phyloP scores from a whole-genome alignment of 306 rosid genomes.

The Abrus precatorius region DNA sequence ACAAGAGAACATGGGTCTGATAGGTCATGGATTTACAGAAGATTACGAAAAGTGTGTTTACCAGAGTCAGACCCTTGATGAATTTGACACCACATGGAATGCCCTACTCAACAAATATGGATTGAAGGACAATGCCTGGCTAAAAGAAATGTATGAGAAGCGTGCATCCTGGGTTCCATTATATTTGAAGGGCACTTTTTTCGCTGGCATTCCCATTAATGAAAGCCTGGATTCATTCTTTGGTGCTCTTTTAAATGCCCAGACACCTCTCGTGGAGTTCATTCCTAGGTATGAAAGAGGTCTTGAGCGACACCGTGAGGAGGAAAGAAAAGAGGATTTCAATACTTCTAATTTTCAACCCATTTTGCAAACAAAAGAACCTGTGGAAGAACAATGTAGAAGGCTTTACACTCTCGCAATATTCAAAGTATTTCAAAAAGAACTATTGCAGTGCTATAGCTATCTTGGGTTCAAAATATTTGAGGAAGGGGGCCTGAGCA shows the following conservation, averaged over 20 bases:
- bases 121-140: constrained; percentile 78
- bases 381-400: constrained; percentile 88
- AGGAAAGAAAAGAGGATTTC: constrained; percentile 86
- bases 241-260: constrained; percentile 78
- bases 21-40: constrained; percentile 69
- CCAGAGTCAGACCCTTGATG: constrained; percentile 78
- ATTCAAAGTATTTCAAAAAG: constrained; percentile 91
- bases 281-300: constrained; percentile 84
- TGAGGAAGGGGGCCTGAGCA: constrained; percentile 71
- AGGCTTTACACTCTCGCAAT: constrained; percentile 81
- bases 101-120: constrained; percentile 75
- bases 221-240: constrained; percentile 80
- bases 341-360: constrained; percentile 78
- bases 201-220: constrained; percentile 84
- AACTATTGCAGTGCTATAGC: constrained; percentile 85
- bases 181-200: constrained; percentile 75
- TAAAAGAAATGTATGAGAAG: constrained; percentile 84
- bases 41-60: constrained; percentile 84
- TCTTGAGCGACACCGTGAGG: constrained; percentile 87
- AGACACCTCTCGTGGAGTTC: constrained; percentile 78
- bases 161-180: constrained; percentile 91
- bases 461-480: constrained; percentile 88
- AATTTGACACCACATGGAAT: constrained; percentile 83
- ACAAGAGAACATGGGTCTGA: constrained; percentile 66
- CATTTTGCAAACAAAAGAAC: constrained; percentile 92